These are phyloP conservation scores for Aspergillus tubingensis DNA, from an alignment of 2,329 filamentous ascomycete genomes.

Conservation along the genomic window DNA sequence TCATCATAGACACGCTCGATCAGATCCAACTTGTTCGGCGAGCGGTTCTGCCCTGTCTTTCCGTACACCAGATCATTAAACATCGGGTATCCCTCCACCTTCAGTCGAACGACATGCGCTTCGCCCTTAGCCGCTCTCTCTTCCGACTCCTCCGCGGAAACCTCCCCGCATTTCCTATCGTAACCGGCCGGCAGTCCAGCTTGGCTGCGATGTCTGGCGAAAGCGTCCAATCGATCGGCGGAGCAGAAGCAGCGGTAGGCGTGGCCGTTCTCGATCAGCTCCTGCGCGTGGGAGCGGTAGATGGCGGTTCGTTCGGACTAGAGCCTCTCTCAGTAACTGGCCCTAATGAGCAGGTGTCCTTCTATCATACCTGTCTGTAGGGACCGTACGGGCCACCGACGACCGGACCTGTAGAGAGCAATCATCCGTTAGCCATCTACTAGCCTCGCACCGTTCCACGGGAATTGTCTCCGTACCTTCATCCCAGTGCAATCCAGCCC, in stretches of 20 bases:
- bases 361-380: conserved; percentile 70
- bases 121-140: conserved; percentile 70
- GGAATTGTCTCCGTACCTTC: conserved; percentile 61
- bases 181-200: conserved; percentile 63
- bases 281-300: conserved; percentile 70
- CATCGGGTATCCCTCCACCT: conserved; percentile 63
- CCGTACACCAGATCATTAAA: conserved; percentile 83
- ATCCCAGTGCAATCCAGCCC: conserved; percentile 90
- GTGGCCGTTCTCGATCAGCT: conserved; percentile 68
- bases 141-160: conserved; percentile 68
- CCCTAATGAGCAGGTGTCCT: neutral
- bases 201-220: conserved; percentile 65
- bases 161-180: conserved; percentile 70
- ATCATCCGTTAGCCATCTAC: neutral
- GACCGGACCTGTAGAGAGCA: conserved; percentile 63
- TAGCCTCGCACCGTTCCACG: conserved; percentile 8
- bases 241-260: conserved; percentile 96
- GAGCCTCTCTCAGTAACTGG: neutral
- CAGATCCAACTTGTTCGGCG: conserved; percentile 47
- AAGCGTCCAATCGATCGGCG: conserved; percentile 66
- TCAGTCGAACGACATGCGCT: conserved; percentile 75
- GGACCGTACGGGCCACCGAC: conserved; percentile 80
- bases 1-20: conserved; percentile 67
- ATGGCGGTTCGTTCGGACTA: conserved; percentile 76
- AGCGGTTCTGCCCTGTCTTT: conserved; percentile 54